Base-by-base conservation (phyloP, 2,329 filamentous ascomycete genomes). In the Aspergillus brunneoviolaceus region DNA sequence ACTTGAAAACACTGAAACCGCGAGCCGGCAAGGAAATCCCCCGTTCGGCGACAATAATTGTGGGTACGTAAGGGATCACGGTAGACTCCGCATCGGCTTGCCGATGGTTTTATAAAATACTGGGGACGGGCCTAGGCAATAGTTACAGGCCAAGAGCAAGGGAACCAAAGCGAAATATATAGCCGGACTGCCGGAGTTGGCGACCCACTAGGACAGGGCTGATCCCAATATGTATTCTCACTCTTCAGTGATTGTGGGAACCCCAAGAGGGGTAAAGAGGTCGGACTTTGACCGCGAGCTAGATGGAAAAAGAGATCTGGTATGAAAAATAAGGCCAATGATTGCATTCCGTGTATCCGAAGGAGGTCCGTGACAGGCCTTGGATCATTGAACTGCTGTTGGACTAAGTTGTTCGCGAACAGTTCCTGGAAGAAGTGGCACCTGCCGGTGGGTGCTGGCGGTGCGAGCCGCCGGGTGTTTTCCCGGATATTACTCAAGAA, bases 191-290 rank as follows among this genome's bases (percentile, higher is more conserved):
- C 49, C 42, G 42, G 47, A 60, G 27, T 51, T 39, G 27, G 23
- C 48, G 58, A 60, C 58, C 58, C 58, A 60, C 58, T 29, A 49
- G 52, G 7, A 25, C 49, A 21, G 29, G 51, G 52, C 57, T 55
- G 53, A 49, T 58, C 29, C 42, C 27, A 35, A 45, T n/a, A 19
- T 9, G 7, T 29, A 6, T 29, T 29, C 6, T 10, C 27, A 29
- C 7, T 29, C 14, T n/a, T 45, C 16, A 7, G 16, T 19, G 39
- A 45, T 57, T 42, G 49, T 33, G 48, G 56, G 35, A 57, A 49
- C 27, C 27, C 31, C 25, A 57, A 21, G 47, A 50, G 33, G 48
- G 53, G 48, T 59, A 27, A 45, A 39, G 33, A 51, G 51, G 47
- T 51, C 57, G 58, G 58, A 60, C 45, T 50, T 49, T 60, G 55